Base-by-base conservation (phyloP, 163 green algal species). In the Chloromonas sp. region DNA sequence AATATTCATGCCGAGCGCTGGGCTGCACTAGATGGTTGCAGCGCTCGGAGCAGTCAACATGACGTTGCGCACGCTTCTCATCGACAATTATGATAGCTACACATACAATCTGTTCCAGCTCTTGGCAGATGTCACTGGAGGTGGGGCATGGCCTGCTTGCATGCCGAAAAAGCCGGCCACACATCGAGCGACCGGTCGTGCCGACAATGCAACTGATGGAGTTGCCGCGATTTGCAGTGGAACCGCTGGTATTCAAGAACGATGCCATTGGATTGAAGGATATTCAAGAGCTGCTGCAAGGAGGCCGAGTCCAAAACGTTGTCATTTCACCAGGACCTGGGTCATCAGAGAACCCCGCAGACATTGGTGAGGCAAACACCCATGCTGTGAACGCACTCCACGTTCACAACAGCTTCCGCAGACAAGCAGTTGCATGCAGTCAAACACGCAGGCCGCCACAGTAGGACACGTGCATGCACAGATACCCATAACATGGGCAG, bases 41-140 rank as follows among this genome's bases (percentile, higher is more conserved):
- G 36, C 36, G 36, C 36, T 36, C 36, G 36, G 36, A 36, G 36
- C 36, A 36, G 36, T 36, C 36, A 36, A 36, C 5, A 74, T 74
- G 66, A 14, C 71, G 71, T 59, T 79, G 71, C 11, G 71, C 13
- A 79, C 71, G 62, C 58, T 99, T 0, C 91, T 99, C 0, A 91
- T 99, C 3, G 97, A 99, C 90, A 99, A 99, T 91, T 99, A 99
- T 86, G 97, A 99, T 86, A 97, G 91, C 85, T 99, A 99, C 89
- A 99, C 97, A 0, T 99, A 99, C 89, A 99, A 99, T 87, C 88
- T 99, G 5, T 97, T 89, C 71, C 97, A 99, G 94, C 94, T 97
- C 58, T 61, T 92, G 2, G 81, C 85, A 61, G 88, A 85, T 60
- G 86, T 88, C 0, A 86, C 85, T 15, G 88, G 86, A 84, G 86